Evolutionary conservation across 495 filamentous ascomycete species (phyloP), one percentile per base, ranked within the genome.

Genomic region (Elasticomyces elasticus): DNA sequence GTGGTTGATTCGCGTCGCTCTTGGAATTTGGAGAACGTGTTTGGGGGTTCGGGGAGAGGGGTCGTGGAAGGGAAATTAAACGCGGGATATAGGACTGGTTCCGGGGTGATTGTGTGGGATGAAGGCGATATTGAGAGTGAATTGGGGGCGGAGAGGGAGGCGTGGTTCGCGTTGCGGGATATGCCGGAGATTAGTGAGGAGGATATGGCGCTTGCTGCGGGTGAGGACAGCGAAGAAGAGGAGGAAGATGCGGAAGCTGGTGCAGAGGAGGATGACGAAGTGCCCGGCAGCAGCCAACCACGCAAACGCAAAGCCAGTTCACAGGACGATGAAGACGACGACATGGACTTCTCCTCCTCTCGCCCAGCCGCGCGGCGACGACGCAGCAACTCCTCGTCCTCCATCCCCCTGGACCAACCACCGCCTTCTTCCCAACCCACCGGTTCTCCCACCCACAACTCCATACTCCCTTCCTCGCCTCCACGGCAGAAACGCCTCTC

Each of bases 81-180:
- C 30, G 81, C 76, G 55, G 89, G 89, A 25, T n/a, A n/a, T n/a
- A n/a, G n/a, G n/a, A n/a, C n/a, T n/a, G n/a, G n/a, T n/a, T n/a
- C n/a, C n/a, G 89, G 89, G 0, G 87, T 95, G 56, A 75, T 95
- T 51, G 88, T 94, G 5, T 92, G 87, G 68, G 94, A 97, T 63
- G 94, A 97, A 68, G 94, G 91, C 15, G 92, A 98, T 69, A 92
- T 98, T 42, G 86, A 90, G 58, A 87, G 91, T 49, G 89, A 90
- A n/a, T 67, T 97, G 40, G 60, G 58, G 28, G 72, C 69, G 19
- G 89, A 97, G 69, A 72, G 77, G 57, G 80, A 87, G 43, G 89
- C 92, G 35, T 97, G 89, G 61, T 79, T 84, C 42, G 86, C 81
- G 40, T 73, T 97, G 41, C 69, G 83, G 33, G 82, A 86, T 37